These are phyloP conservation scores for Penicillium sp. DNA, from an alignment of 2,329 filamentous ascomycete species.

Conservation along the genomic window DNA sequence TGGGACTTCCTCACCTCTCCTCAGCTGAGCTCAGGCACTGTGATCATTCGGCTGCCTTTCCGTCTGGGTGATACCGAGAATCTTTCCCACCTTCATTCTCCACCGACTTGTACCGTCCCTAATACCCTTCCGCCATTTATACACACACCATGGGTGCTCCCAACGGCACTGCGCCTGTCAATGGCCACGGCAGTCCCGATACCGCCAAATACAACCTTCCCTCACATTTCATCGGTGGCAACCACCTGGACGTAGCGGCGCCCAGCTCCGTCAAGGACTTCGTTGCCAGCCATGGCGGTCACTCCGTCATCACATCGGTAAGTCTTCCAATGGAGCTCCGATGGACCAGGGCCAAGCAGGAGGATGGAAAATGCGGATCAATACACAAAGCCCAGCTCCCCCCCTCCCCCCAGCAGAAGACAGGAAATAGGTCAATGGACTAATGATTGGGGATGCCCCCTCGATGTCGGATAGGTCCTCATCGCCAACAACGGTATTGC, in stretches of 20 bases:
- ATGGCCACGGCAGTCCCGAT: constrained; percentile 58
- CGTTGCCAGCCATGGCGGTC: constrained; percentile 78
- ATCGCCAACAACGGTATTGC: constrained; percentile 99
- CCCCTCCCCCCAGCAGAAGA: background rate
- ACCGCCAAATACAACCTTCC: constrained; percentile 76
- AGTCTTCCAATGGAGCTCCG: constrained; percentile 36
- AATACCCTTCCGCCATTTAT: constrained; percentile 8
- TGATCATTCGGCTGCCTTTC: background rate
- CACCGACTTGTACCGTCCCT: constrained; percentile 4
- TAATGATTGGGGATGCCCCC: constrained; percentile 4
- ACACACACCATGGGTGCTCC: constrained; percentile 32
- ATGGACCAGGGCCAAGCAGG: background rate
- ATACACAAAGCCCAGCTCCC: too few relatives aligned
- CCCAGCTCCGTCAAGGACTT: constrained; percentile 94
- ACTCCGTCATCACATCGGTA: constrained; percentile 98
- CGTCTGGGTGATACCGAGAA: too few relatives aligned
- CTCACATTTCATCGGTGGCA: constrained; percentile 94
- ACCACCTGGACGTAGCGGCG: constrained; percentile 72
- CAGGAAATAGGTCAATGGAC: background rate
- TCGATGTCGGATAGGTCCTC: constrained; percentile 60
- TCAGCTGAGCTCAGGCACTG: background rate
- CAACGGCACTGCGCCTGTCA: constrained; percentile 36
- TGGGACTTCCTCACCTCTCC: background rate
- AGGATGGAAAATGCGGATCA: background rate
- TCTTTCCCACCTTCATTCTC: background rate